phyloP scores from a whole-genome alignment of 139 green algal genomes.

The Bryopsis sp. region DNA sequence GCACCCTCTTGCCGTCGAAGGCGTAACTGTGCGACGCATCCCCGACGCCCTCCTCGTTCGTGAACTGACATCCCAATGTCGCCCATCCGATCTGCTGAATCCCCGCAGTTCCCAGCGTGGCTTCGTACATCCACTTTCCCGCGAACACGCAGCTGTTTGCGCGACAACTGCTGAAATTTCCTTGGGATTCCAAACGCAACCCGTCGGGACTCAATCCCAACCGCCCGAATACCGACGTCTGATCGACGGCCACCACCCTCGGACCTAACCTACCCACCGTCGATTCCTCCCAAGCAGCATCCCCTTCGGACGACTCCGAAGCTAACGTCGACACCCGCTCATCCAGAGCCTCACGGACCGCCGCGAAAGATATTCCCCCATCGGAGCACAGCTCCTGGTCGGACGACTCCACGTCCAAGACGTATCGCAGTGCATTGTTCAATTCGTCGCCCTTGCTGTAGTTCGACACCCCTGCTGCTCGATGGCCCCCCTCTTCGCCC shows the following conservation, averaged over 20 bases:
- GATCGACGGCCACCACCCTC: not conserved
- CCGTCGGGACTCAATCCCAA: not conserved
- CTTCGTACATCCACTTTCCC: constrained; percentile 86
- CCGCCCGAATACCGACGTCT: not conserved
- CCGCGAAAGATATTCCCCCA: not conserved
- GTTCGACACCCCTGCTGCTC: too few species aligned
- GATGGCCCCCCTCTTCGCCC: not conserved
- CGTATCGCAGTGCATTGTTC: constrained; percentile 3
- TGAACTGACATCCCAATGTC: constrained; percentile 74
- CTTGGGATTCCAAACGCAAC: constrained; percentile 30
- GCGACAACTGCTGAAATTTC: constrained; percentile 65
- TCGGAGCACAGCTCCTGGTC: not conserved
- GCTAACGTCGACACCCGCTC: not conserved
- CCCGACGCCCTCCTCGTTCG: constrained; percentile 83
- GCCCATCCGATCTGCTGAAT: constrained; percentile 88
- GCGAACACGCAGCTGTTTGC: constrained; percentile 60
- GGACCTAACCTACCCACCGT: constrained; percentile 12
- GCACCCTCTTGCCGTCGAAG: constrained; percentile 68
- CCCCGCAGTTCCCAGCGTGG: constrained; percentile 53
- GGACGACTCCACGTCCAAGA: constrained; percentile 1
- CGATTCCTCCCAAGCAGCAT: not conserved
- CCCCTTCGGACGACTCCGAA: not conserved
- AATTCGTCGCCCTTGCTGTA: constrained; percentile 11
- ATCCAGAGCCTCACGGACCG: constrained; percentile 17
- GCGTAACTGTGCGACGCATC: constrained; percentile 77